phyloP scores from a whole-genome alignment of 345 rosid species.

The Eutrema japonicum region DNA sequence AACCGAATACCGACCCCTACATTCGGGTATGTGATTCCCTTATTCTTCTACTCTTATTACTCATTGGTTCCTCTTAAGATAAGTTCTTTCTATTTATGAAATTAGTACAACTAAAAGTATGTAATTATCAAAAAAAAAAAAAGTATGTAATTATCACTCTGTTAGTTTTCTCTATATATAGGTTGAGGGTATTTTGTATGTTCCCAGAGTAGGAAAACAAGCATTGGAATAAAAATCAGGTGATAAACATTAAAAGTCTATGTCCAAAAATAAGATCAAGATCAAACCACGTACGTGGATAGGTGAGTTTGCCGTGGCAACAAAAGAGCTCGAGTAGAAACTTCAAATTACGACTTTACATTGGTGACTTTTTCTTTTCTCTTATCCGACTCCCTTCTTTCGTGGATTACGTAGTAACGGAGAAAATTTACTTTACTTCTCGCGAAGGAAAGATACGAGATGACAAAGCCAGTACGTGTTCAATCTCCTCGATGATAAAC shows the following conservation, averaged over 20 bases:
- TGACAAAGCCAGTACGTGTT: neutral
- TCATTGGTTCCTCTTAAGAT: too few species aligned
- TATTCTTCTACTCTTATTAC: too few species aligned
- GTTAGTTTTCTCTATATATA: too few species aligned
- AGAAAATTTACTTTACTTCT: neutral
- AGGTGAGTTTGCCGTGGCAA: neutral
- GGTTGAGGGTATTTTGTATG: too few species aligned
- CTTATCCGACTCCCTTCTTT: neutral
- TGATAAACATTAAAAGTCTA: neutral
- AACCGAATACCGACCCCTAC: too few species aligned
- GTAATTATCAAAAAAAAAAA: too few species aligned
- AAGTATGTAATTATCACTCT: too few species aligned
- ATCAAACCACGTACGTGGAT: neutral
- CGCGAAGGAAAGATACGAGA: neutral
- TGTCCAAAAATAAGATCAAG: neutral
- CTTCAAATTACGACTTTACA: neutral
- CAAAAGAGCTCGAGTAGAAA: neutral
- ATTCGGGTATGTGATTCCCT: too few species aligned
- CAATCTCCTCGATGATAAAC: neutral
- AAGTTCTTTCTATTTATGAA: too few species aligned
- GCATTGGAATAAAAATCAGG: neutral
- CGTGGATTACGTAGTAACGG: neutral
- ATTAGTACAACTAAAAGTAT: too few species aligned
- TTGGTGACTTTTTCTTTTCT: neutral
- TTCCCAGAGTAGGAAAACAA: too few species aligned